Evolutionary conservation across 2,329 filamentous ascomycete species (phyloP).

Genomic region (Acrocalymma vagum): DNA sequence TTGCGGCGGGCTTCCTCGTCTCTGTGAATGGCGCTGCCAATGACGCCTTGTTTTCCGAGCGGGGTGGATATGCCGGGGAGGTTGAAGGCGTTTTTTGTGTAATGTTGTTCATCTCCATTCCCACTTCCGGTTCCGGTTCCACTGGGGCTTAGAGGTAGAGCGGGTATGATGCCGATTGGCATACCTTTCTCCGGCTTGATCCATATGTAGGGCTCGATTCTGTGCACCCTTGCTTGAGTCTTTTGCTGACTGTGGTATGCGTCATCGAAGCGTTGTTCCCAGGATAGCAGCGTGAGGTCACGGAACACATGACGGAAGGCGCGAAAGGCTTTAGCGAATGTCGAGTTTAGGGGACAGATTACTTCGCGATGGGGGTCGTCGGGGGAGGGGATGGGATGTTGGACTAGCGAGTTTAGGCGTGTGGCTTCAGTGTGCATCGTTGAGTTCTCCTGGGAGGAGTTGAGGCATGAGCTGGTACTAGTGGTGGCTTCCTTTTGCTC

Average conservation of each 20-base stretch:
- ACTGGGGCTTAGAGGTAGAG: constrained; percentile 1
- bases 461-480: no score
- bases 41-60: not conserved
- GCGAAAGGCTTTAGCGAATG: constrained; percentile 43
- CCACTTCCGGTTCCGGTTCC: constrained; percentile 4
- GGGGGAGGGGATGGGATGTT: constrained; percentile 5
- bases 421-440: constrained; percentile 13
- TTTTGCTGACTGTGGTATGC: constrained; percentile 26
- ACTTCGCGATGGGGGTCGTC: constrained; percentile 24
- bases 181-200: constrained; percentile 20
- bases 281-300: constrained; percentile 49
- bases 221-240: constrained; percentile 16
- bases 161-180: constrained; percentile 18
- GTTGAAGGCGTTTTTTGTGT: not conserved
- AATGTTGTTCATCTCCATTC: constrained; percentile 4
- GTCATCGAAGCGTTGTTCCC: constrained; percentile 50
- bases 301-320: constrained; percentile 51
- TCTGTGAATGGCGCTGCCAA: constrained; percentile 1
- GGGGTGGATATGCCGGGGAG: constrained; percentile 1
- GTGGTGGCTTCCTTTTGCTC: no score
- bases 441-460: not conserved
- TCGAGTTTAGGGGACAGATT: constrained; percentile 38
- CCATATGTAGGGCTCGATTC: constrained; percentile 40
- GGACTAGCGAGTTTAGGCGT: constrained; percentile 22
- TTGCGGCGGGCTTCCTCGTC: no score